Evolutionary conservation across 2,329 filamentous ascomycete species (phyloP), one percentile per base, ranked within the genome.

Genomic region (Escovopsis sp.): DNA sequence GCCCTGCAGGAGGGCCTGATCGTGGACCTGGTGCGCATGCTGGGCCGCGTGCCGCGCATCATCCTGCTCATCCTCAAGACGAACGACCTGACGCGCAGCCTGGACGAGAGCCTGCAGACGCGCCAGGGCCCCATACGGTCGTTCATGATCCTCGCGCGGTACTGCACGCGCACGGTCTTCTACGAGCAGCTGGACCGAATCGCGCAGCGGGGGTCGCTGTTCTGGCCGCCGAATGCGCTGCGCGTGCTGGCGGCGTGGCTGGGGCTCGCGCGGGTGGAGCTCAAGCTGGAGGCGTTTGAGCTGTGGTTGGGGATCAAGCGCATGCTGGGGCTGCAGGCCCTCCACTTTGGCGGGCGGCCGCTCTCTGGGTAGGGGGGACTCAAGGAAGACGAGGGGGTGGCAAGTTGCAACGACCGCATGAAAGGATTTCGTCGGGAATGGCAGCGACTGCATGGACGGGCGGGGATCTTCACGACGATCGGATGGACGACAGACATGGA

Each of bases 31-130:
- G 84, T 98, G 7, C 78, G 87, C 45, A 65, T 98, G 45, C 72
- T 98, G 5, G 84, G 85, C 33, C 75, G 84, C 48, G 87, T 98
- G 6, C 90, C 90, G 1, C 68, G 86, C 31, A 84, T 98, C 44
- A 94, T 98, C 36, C 68, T 98, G 11, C 66, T 98, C 19, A 96
- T 98, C 45, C 68, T 98, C 42, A 98, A 98, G 62, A 98, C 90
- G 3, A 98, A 98, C 54, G 90, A 98, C 58, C 64, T 98, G 27
- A 98, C 90, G 13, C 76, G 90, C 43, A 90, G 80, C 48, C 70
- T 98, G 14, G 90, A 98, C 53, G 90, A 98, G 63, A 87, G 80
- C 51, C 65, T 92, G 27, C 79, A 87, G 37, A 90, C 83, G 1
- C 67, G 71, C 6, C 69, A 72, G 41, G 76, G 76, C 0, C 74